A percentile compares a stretch with the other conserved stretches of the same genome.
phyloP scores from a whole-genome alignment of 2,329 filamentous ascomycete genomes.

The Zymoseptoria ardabiliae region DNA sequence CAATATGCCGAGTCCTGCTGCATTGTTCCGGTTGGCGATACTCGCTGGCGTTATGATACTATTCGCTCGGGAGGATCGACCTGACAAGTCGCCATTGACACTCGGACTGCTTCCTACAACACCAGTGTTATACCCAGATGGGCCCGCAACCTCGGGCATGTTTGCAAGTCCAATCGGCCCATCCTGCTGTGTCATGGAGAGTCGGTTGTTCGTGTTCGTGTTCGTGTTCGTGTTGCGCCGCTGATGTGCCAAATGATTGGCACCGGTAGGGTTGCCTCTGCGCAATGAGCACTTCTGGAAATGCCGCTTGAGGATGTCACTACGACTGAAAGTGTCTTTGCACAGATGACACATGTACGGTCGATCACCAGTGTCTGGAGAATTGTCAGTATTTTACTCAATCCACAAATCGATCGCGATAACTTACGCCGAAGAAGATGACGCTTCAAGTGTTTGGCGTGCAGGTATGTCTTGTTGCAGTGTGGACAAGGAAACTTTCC shows the following conservation, averaged over 20 bases:
- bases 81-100: slow-evolving; percentile 37
- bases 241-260: slow-evolving; percentile 80
- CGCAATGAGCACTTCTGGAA: slow-evolving; percentile 98
- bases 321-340: slow-evolving; percentile 95
- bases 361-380: slow-evolving; percentile 84
- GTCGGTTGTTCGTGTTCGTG: slow-evolving; percentile 41
- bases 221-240: slow-evolving; percentile 42
- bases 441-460: slow-evolving; percentile 94
- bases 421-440: slow-evolving; percentile 91
- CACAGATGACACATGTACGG: slow-evolving; percentile 98
- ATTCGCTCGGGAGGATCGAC: slow-evolving; percentile 43
- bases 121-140: slow-evolving; percentile 23
- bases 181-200: slow-evolving; percentile 31
- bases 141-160: slow-evolving; percentile 28
- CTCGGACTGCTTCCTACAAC: slow-evolving; percentile 29
- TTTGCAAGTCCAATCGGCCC: slow-evolving; percentile 30
- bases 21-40: slow-evolving; percentile 28
- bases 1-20: slow-evolving; percentile 27
- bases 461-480: slow-evolving; percentile 96
- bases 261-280: slow-evolving; percentile 89
- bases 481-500: slow-evolving; percentile 97
- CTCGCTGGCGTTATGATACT: slow-evolving; percentile 39
- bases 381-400: slow-evolving; percentile 29
- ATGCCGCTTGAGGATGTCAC: slow-evolving; percentile 96
- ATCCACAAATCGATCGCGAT: not conserved